Evolutionary conservation across 352 stramenopile species (phyloP), one percentile per base, ranked within the genome.

Genomic region (Pilasporangium apinafurcum): DNA sequence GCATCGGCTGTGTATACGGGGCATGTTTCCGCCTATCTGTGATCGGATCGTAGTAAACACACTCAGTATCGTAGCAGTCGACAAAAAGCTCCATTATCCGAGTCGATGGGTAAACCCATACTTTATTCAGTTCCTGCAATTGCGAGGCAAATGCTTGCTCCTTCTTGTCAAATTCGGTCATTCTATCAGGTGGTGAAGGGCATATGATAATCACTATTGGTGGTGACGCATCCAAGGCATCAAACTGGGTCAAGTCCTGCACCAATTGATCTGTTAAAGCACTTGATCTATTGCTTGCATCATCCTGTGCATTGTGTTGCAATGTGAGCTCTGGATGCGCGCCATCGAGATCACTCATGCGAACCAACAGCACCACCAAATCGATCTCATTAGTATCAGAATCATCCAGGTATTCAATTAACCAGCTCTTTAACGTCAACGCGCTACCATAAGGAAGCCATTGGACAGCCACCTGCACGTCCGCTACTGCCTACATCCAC

Each of bases 1-100:
- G 56, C 77, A 89, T 89, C 14, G 48, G 31, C 44, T 63, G 63
- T n/a, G 69, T 80, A 53, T 78, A 90, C 27, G 77, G 77, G 40
- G 69, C 65, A 47, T 90, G 77, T 45, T 78, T 49, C 16, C 65
- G 69, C 32, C 78, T 73, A 52, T 86, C 74, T 0, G 40, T 32
- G 17, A 68, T 29, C 3, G 46, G 51, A 30, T 86, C 61, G 48
- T 85, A 87, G 43, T 63, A 87, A 33, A 29, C 21, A 16, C 31
- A 8, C 0, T 43, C 34, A 0, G 31, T 31, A 5, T 14, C 33
- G 22, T 59, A 59, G 8, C 70, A 65, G 26, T 46, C 43, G 22
- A 39, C 26, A 27, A 72, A 79, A 21, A 81, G 55, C 0, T 36
- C 28, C 18, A 62, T 22, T 3, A 69, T 29, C 12, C 49, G 48